A percentile compares a stretch with the other conserved stretches of the same genome.
Conservation (phyloP, 2,329 filamentous ascomycete species). For the Xylariaceae sp. region DNA sequence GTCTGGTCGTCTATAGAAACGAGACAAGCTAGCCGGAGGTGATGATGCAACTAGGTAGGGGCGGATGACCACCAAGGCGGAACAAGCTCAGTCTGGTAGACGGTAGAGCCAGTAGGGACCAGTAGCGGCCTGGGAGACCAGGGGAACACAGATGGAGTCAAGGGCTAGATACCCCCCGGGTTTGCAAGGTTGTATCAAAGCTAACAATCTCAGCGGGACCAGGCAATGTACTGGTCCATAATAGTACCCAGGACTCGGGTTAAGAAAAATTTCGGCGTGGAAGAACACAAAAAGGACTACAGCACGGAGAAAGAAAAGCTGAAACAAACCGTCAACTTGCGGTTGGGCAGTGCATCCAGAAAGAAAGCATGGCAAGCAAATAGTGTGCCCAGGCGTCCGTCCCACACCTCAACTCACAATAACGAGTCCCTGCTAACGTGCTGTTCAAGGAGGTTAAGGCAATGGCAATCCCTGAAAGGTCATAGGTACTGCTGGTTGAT, state of each 20-base stretch:
- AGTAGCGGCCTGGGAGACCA: conserved; percentile 19
- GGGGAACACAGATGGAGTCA: conserved; percentile 37
- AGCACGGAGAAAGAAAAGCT: conserved; percentile 38
- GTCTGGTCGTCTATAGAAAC: conserved; percentile 50
- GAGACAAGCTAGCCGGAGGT: conserved; percentile 38
- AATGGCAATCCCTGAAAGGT: conserved; percentile 26
- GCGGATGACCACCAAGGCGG: conserved; percentile 35
- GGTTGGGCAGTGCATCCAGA: conserved; percentile 35
- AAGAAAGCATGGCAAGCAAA: conserved; percentile 38
- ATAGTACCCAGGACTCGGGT: conserved; percentile 28
- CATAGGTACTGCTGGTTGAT: conserved; percentile 32
- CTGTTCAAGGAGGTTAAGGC: conserved; percentile 29
- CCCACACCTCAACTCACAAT: conserved; percentile 30
- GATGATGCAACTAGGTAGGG: conserved; percentile 40
- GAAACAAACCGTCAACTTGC: conserved; percentile 45
- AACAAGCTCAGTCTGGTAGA: conserved; percentile 30
- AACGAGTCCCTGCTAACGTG: conserved; percentile 30
- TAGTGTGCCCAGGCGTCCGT: conserved; percentile 30
- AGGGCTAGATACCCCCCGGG: conserved; percentile 29
- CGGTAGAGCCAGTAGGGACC: conserved; percentile 34
- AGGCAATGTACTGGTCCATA: conserved; percentile 10
- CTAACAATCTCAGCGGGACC: conserved; percentile 23
- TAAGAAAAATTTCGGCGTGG: conserved; percentile 37
- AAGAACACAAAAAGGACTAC: conserved; percentile 39
- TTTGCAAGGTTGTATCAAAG: conserved; percentile 24